Evolutionary conservation across 352 stramenopile genomes (phyloP), one percentile per base, ranked within the genome.

Genomic region (Pythium plurisporium): DNA sequence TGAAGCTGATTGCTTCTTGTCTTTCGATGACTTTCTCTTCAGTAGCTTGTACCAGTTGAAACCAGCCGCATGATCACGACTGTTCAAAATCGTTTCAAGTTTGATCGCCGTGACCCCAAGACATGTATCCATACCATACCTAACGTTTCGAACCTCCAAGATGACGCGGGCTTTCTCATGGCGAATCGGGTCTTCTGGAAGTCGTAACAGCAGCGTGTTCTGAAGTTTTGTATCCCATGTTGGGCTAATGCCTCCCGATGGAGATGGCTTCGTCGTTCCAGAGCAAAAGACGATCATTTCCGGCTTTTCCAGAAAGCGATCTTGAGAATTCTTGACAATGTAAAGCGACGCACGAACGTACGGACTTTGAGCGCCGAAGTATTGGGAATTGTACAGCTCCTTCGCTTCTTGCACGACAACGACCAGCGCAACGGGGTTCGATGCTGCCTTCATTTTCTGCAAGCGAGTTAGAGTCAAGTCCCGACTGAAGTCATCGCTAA

Each of bases 41-140:
- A 93, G 61, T 9, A 95, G 40, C 37, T 91, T 92, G 60, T 95
- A 93, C 82, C 82, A 93, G 57, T 92, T 91, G 59, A 95, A 95
- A 10, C 77, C 76, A 62, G 77, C 83, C 27, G 82, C 79, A 20
- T 85, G 79, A 36, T 85, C 86, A 12, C 71, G 74, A 61, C 89
- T 80, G 50, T 86, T 86, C 34, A 91, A 65, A 55, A 94, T 89
- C 15, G 73, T 94, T 23, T 88, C 79, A 15, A 92, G 59, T 56
- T 90, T 91, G 19, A 94, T 79, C 17, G 86, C 82, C 6, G 79
- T 88, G 17, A 95, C 81, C 43, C 86, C 86, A 2, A 95, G 73
- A 51, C 81, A 94, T 26, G 82, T 89, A 55, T 95, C 83, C 52
- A 93, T 85, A 34, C 86, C 86, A 31, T 91, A 94, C 11, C 75